Base-by-base conservation (phyloP, 1,139 yeast genomes). In the Pichia norvegensis region DNA sequence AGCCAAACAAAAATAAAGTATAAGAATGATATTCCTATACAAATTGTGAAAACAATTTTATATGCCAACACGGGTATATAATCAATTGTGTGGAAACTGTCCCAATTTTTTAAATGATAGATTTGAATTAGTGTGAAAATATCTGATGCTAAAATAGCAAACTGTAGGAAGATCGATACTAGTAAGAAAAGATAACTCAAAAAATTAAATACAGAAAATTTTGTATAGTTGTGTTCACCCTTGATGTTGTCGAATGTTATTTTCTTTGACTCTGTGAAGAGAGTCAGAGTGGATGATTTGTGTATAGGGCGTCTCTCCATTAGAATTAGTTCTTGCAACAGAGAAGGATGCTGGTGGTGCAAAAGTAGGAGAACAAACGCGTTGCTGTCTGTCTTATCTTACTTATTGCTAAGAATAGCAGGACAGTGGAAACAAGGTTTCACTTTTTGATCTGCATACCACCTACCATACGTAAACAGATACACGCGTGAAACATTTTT, bases 1-100 rank as follows among this genome's bases (percentile, higher is more conserved):
- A 78, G 55, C 64, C 77, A 69, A 48, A 81, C 85, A 62, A 78
- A 78, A 1, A 78, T 52, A 41, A 83, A 59, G 27, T 85, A 67
- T 8, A 76, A 66, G 46, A 85, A 70, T 22, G 92, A 81, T 49
- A 85, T 75, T n/a, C 87, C 73, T 51, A 87, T 87, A 61, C 96
- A 87, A 1, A 83, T 87, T 10, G 90, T 81, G 61, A 86, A 87
- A 16, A 87, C 69, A 88, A 95, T 84, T 60, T 85, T 79, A 45
- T 94, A 78, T 48, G 74, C 81, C 60, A 58, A 72, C 67, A 74
- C 78, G 50, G 73, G 85, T 60, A 75, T 76, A 59, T 66, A 79
- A 49, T 82, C 78, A 47, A 72, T 63, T 33, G 71, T 74, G 40
- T 59, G 64, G 67, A 60, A 68, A 39, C 68, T 64, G 14, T 84